These are phyloP conservation scores for Citropsis articulata DNA, from an alignment of 345 rosid species.

Conservation along the genomic window DNA sequence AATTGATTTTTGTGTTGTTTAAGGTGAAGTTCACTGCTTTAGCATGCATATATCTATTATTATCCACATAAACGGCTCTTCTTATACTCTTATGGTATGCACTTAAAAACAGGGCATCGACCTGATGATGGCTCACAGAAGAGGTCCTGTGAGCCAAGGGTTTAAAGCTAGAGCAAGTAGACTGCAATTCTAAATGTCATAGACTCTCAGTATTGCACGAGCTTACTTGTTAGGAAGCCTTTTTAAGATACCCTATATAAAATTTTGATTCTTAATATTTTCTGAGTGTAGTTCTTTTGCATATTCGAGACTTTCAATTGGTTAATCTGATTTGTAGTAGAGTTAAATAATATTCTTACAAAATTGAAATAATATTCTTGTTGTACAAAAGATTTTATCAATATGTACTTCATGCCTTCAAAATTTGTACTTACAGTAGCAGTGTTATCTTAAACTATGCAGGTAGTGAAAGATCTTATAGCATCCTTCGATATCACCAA, in stretches of 20 bases:
- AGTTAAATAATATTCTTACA: neutral
- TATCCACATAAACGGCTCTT: neutral
- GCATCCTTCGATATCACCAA: slow-evolving; percentile 46
- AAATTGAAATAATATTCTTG: neutral
- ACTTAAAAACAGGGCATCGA: neutral
- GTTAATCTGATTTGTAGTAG: neutral
- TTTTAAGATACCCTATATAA: neutral
- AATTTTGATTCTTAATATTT: neutral
- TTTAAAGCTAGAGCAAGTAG: neutral
- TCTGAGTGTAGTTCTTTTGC: neutral
- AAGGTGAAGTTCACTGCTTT: slow-evolving; percentile 1
- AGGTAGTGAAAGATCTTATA: slow-evolving; percentile 65
- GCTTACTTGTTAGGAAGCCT: neutral
- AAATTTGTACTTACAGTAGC: neutral
- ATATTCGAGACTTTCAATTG: neutral
- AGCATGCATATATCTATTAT: neutral
- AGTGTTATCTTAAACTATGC: slow-evolving; percentile 8
- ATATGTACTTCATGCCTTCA: neutral
- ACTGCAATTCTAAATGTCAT: neutral
- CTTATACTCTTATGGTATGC: neutral
- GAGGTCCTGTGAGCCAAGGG: neutral
- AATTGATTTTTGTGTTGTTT: neutral
- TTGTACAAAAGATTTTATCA: neutral
- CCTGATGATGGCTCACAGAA: neutral
- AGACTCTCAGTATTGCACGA: neutral